Evolutionary conservation across 2,329 filamentous ascomycete genomes (phyloP).

Genomic region (Colletotrichum coccodes): DNA sequence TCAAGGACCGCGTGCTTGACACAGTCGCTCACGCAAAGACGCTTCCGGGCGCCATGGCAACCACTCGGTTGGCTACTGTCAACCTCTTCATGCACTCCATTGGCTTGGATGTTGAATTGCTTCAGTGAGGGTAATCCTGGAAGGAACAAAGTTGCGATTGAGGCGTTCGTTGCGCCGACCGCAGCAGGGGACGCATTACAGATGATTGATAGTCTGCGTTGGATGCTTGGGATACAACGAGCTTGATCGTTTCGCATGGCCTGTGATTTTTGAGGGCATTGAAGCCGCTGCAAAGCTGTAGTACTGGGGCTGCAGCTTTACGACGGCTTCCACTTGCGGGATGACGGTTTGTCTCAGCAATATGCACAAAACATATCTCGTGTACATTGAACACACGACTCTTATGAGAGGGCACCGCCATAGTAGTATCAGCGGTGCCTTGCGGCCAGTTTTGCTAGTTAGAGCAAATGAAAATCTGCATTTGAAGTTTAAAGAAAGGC

Average conservation of each 20-base stretch:
- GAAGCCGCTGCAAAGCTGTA: constrained; percentile 17
- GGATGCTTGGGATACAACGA: constrained; percentile 12
- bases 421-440: constrained; percentile 17
- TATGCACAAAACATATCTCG: constrained; percentile 32
- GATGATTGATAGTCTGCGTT: constrained; percentile 16
- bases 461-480: constrained; percentile 29
- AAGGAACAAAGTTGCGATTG: constrained; percentile 1
- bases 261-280: constrained; percentile 26
- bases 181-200: constrained; percentile 1
- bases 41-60: constrained; percentile 85
- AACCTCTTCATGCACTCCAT: constrained; percentile 99
- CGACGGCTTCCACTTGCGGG: constrained; percentile 5
- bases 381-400: constrained; percentile 27
- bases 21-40: constrained; percentile 91
- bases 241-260: constrained; percentile 10
- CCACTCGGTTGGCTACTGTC: constrained; percentile 86
- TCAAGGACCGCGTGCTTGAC: constrained; percentile 98
- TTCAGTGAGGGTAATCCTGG: constrained; percentile 47
- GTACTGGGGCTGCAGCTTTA: constrained; percentile 28
- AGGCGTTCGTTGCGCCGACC: background rate
- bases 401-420: constrained; percentile 16
- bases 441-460: constrained; percentile 26
- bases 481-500: constrained; percentile 28
- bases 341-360: constrained; percentile 12
- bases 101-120: constrained; percentile 91